Evolutionary conservation across 768 basidiomycete species (phyloP).

Genomic region (Phlebiopsis flavidoalba): DNA sequence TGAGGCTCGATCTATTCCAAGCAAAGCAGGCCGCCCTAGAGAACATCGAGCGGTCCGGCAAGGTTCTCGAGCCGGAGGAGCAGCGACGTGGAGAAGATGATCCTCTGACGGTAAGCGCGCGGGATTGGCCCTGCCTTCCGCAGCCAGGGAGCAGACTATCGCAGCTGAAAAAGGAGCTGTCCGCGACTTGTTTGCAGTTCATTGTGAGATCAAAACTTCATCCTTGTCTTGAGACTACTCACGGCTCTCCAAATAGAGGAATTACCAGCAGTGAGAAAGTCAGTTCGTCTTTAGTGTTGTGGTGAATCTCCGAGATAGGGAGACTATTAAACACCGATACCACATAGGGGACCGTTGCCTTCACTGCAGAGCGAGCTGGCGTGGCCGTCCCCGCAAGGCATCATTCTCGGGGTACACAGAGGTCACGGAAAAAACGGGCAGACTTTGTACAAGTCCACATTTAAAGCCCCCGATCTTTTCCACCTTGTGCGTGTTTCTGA

Average conservation of each 20-base stretch:
- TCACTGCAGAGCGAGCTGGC: slow-evolving; percentile 69
- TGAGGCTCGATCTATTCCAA: slow-evolving; percentile 77
- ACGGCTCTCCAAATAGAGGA: slow-evolving; percentile 45
- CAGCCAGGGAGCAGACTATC: slow-evolving; percentile 53
- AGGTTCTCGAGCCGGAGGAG: slow-evolving; percentile 58
- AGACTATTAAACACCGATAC: background rate
- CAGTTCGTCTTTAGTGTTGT: slow-evolving; percentile 8
- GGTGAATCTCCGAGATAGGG: background rate
- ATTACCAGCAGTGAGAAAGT: slow-evolving; percentile 88
- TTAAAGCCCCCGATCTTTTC: slow-evolving; percentile 79
- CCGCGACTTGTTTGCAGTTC: slow-evolving; percentile 71
- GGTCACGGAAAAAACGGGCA: slow-evolving; percentile 51
- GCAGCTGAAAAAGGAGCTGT: slow-evolving; percentile 69
- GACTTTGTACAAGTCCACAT: slow-evolving; percentile 68
- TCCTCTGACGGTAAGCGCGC: slow-evolving; percentile 77
- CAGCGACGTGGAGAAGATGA: slow-evolving; percentile 72
- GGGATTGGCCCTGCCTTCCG: slow-evolving; percentile 67
- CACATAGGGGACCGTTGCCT: slow-evolving; percentile 51
- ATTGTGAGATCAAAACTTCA: slow-evolving; percentile 41
- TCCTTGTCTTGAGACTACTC: background rate
- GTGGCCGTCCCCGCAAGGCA: slow-evolving; percentile 74
- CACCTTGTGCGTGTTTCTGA: slow-evolving; percentile 49
- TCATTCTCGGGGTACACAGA: slow-evolving; percentile 77
- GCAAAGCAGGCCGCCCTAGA: slow-evolving; percentile 67
- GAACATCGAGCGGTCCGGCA: slow-evolving; percentile 57